Conservation (phyloP, 306 rosid genomes). For the Prinsepia uniflora region DNA sequence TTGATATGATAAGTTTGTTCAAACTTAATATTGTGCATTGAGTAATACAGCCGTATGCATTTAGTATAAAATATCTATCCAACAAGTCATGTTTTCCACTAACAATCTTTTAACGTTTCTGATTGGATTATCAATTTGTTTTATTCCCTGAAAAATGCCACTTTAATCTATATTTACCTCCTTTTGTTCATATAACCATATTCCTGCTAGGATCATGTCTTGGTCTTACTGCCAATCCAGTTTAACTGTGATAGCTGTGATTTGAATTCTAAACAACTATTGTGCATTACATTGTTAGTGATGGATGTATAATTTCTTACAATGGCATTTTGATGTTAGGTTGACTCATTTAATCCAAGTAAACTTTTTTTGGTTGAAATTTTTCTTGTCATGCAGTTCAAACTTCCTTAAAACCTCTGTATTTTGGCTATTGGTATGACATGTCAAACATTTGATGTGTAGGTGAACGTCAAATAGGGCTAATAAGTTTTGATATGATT, state of each 20-base stretch:
- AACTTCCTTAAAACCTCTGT: not conserved
- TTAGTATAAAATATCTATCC: too few species aligned
- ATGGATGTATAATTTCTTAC: not conserved
- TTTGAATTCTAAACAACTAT: not conserved
- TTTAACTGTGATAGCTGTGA: not conserved
- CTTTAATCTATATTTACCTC: too few species aligned
- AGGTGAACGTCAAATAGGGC: conserved; percentile 41
- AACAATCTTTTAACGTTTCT: too few species aligned
- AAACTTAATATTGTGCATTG: not conserved
- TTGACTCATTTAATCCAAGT: not conserved
- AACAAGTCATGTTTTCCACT: too few species aligned
- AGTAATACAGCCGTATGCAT: not conserved
- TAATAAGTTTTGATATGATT: conserved; percentile 39
- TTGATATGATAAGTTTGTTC: not conserved
- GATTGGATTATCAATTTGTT: too few species aligned
- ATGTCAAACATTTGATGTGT: conserved; percentile 9
- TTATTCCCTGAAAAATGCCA: too few species aligned
- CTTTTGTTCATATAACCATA: too few species aligned
- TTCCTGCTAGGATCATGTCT: too few species aligned
- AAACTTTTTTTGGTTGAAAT: not conserved
- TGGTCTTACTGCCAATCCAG: too few species aligned
- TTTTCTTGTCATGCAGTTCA: not conserved
- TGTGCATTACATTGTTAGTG: not conserved
- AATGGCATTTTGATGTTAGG: not conserved
- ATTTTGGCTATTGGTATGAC: conserved; percentile 15